Conservation (phyloP, 441 rosid genomes). For the Erysimum cheiri region DNA sequence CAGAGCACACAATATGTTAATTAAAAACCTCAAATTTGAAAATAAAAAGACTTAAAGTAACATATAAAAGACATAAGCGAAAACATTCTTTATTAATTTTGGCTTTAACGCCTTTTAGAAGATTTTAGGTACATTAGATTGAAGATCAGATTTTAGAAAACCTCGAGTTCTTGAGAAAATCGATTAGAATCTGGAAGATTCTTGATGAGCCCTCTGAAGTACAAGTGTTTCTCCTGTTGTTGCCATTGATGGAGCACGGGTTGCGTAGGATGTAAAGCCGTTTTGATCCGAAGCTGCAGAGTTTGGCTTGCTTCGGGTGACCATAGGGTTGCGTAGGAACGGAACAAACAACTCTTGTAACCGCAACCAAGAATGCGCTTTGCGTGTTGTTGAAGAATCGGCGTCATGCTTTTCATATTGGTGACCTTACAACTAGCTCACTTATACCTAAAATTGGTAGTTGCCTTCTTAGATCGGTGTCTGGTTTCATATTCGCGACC, state of each 20-base stretch:
- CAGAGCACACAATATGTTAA: too few relatives aligned
- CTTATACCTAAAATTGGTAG: background rate
- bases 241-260: background rate
- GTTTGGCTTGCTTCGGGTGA: background rate
- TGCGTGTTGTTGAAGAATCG: background rate
- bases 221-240: background rate
- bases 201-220: background rate
- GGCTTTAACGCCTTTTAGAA: background rate
- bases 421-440: slow-evolving; percentile 4
- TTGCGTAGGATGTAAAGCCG: background rate
- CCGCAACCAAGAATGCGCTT: background rate
- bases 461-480: background rate
- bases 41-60: background rate
- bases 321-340: background rate
- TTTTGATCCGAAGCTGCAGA: background rate
- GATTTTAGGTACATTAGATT: background rate
- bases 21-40: background rate
- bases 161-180: background rate
- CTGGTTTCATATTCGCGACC: background rate
- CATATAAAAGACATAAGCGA: background rate
- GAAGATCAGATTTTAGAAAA: background rate
- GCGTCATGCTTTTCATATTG: background rate
- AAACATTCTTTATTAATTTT: background rate
- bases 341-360: background rate
- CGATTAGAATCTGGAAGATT: background rate